phyloP scores from a whole-genome alignment of 768 basidiomycete genomes.

The Mycena sanguinolenta region DNA sequence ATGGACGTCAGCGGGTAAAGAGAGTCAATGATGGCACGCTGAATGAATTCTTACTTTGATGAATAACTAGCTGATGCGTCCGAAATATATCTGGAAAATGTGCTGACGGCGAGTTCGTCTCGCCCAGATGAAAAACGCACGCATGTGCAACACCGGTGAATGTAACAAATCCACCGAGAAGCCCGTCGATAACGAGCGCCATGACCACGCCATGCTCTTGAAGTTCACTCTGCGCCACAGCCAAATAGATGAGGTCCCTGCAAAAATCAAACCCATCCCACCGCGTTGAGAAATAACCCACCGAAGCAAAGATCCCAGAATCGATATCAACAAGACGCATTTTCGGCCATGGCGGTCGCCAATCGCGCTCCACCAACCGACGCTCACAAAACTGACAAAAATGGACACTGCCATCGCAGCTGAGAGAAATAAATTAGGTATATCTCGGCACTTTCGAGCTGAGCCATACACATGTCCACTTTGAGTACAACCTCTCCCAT shows the following conservation, averaged over 20 bases:
- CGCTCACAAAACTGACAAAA: conserved; percentile 8
- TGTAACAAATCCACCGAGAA: conserved; percentile 23
- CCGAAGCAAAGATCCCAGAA: conserved; percentile 7
- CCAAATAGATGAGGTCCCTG: conserved; percentile 16
- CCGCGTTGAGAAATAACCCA: not conserved
- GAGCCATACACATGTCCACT: not conserved
- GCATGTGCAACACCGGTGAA: conserved; percentile 14
- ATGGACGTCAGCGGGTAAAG: too few relatives aligned
- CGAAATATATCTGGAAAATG: too few relatives aligned
- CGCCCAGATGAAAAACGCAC: conserved; percentile 3
- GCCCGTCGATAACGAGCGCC: conserved; percentile 11
- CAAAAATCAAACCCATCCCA: not conserved
- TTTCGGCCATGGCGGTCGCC: conserved; percentile 14
- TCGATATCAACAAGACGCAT: conserved; percentile 3
- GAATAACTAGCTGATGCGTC: too few relatives aligned
- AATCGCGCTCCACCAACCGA: conserved; percentile 25
- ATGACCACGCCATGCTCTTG: not conserved
- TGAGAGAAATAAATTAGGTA: not conserved
- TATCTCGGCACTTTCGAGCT: too few relatives aligned
- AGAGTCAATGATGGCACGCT: too few relatives aligned
- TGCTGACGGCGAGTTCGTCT: too few relatives aligned
- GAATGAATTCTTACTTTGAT: too few relatives aligned
- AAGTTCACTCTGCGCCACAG: not conserved
- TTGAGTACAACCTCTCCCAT: not conserved
- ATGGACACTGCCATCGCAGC: conserved; percentile 1